phyloP scores from a whole-genome alignment of 129 eudicot genomes.

The Pulicaria dysenterica region DNA sequence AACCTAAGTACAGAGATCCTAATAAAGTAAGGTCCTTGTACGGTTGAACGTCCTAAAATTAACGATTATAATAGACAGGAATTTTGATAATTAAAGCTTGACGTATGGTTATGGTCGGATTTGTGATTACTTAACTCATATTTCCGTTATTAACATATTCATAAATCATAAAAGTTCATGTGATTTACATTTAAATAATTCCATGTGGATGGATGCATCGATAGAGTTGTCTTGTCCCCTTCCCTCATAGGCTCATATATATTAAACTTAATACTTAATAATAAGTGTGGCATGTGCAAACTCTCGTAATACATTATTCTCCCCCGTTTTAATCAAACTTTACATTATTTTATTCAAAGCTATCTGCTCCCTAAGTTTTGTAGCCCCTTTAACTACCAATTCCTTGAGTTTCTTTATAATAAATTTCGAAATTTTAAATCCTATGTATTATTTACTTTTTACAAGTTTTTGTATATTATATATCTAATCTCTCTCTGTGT shows the following conservation, averaged over 20 bases:
- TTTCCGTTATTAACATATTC: neutral
- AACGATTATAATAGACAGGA: neutral
- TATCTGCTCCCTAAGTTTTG: neutral
- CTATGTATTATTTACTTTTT: no score
- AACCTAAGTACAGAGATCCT: no score
- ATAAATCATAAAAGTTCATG: neutral
- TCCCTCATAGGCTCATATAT: neutral
- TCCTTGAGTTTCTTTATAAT: neutral
- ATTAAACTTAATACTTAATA: no score
- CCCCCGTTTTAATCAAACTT: slow-evolving; percentile 12
- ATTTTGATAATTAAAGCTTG: neutral
- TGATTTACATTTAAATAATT: neutral
- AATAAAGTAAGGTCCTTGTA: neutral
- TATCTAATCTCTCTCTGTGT: no score
- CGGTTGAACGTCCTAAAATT: no score
- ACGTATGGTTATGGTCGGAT: neutral
- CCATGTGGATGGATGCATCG: slow-evolving; percentile 19
- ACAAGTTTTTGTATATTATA: no score
- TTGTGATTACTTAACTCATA: neutral
- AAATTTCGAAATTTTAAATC: neutral
- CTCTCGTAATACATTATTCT: neutral
- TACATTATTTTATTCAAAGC: slow-evolving; percentile 9
- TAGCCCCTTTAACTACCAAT: neutral
- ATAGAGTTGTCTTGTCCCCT: slow-evolving; percentile 20
- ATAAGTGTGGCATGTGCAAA: slow-evolving; percentile 2